phyloP scores from a whole-genome alignment of 176 grass and related monocot species.

The Avena eriantha region DNA sequence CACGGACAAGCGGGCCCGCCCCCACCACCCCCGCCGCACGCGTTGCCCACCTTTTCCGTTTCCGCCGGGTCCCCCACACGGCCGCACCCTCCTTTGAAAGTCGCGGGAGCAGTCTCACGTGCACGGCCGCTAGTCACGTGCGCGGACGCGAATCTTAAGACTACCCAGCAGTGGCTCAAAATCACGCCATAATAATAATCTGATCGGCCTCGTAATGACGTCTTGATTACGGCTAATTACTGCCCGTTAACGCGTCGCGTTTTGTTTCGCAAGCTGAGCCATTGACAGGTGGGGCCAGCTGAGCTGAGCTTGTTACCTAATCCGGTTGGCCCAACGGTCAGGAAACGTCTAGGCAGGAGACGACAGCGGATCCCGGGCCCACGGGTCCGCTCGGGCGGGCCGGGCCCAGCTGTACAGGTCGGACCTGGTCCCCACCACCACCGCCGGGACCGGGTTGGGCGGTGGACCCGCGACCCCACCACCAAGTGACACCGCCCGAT shows the following conservation, averaged over 20 bases:
- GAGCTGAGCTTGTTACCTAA: neutral
- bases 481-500: slow-evolving; percentile 50
- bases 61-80: neutral
- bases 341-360: slow-evolving; percentile 18
- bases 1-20: neutral
- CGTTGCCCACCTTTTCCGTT: neutral
- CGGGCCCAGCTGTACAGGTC: slow-evolving; percentile 12
- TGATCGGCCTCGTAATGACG: neutral
- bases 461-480: slow-evolving; percentile 65
- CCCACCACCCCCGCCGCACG: neutral
- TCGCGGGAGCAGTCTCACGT: slow-evolving; percentile 33
- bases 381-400: slow-evolving; percentile 25
- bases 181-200: slow-evolving; percentile 25
- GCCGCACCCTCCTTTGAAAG: neutral
- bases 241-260: neutral
- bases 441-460: slow-evolving; percentile 39
- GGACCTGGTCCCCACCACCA: slow-evolving; percentile 58
- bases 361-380: slow-evolving; percentile 54
- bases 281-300: neutral
- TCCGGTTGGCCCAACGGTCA: slow-evolving; percentile 37
- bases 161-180: too few species aligned
- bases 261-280: neutral
- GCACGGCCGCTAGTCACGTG: slow-evolving; percentile 13
- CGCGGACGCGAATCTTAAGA: slow-evolving; percentile 43
- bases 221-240: slow-evolving; percentile 35